phyloP scores from a whole-genome alignment of 2,329 filamentous ascomycete genomes.

The Ceratocystis harringtonii region DNA sequence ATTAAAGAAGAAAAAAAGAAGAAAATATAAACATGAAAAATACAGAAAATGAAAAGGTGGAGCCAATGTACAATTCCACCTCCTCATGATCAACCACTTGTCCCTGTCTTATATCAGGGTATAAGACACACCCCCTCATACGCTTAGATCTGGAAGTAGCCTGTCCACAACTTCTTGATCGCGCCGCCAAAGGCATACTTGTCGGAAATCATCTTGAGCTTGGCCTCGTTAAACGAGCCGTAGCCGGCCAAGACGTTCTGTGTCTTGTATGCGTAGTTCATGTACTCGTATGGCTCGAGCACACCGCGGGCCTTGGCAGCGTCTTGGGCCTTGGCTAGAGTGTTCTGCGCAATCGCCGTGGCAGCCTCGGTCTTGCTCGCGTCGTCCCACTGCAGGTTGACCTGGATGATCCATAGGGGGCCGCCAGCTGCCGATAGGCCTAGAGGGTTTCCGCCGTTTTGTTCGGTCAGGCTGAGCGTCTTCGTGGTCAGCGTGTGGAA shows the following conservation, averaged over 20 bases:
- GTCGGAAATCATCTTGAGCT: slow-evolving; percentile 21
- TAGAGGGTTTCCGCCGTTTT: slow-evolving; percentile 27
- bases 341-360: slow-evolving; percentile 16
- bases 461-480: slow-evolving; percentile 24
- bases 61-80: not conserved
- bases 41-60: not conserved
- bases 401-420: slow-evolving; percentile 19
- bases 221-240: slow-evolving; percentile 25
- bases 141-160: slow-evolving; percentile 22
- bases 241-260: slow-evolving; percentile 29
- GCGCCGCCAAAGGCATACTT: slow-evolving; percentile 25
- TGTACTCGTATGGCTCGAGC: slow-evolving; percentile 23
- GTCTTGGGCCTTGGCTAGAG: slow-evolving; percentile 19
- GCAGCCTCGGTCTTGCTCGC: slow-evolving; percentile 18
- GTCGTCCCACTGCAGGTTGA: slow-evolving; percentile 20
- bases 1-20: not conserved
- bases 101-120: no score
- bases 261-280: slow-evolving; percentile 30
- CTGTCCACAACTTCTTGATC: slow-evolving; percentile 23
- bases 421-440: slow-evolving; percentile 23
- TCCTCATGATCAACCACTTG: not conserved
- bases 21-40: not conserved
- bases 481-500: slow-evolving; percentile 30
- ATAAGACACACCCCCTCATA: not conserved
- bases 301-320: slow-evolving; percentile 7